Evolutionary conservation across 345 rosid genomes (phyloP), one percentile per base, ranked within the genome.

Genomic region (Melastoma malabathricum): DNA sequence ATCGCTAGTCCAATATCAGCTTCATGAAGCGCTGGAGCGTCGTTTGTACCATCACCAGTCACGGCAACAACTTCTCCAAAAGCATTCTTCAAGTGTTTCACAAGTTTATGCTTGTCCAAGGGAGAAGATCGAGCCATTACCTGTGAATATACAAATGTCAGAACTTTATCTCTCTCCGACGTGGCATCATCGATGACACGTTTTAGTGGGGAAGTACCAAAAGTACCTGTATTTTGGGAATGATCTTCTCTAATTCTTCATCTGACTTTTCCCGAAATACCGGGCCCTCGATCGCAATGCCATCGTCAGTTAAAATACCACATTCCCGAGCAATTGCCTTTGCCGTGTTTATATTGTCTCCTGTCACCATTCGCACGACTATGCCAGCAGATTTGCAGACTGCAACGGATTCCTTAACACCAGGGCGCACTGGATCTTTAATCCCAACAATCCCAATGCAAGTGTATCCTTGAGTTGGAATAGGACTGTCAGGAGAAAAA

Each of bases 121-220:
- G 96, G 96, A 3, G 90, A 70, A 19, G 96, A 83, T 55, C 96
- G 79, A 47, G 86, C 96, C 96, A 89, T 86, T 15, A 89, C 97
- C 78, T 72, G 57, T 59, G 71, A 65, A 41, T 22, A 44, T 29
- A 51, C 4, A 16, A 43, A 17, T 34, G 31, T 51, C n/a, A 51
- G 55, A 17, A 15, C n/a, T n/a, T n/a, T n/a, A n/a, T n/a, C n/a
- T n/a, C n/a, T n/a, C n/a, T n/a, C n/a, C n/a, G n/a, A n/a, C n/a
- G n/a, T n/a, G n/a, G n/a, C n/a, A n/a, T n/a, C n/a, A n/a, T n/a
- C n/a, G n/a, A n/a, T n/a, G n/a, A n/a, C n/a, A n/a, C n/a, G n/a
- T n/a, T n/a, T n/a, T n/a, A n/a, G n/a, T n/a, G n/a, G n/a, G n/a
- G n/a, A n/a, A n/a, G n/a, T n/a, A n/a, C n/a, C n/a, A 23, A 34